Conservation (phyloP, 768 basidiomycete genomes). For the Daedaleopsis sinensis region DNA sequence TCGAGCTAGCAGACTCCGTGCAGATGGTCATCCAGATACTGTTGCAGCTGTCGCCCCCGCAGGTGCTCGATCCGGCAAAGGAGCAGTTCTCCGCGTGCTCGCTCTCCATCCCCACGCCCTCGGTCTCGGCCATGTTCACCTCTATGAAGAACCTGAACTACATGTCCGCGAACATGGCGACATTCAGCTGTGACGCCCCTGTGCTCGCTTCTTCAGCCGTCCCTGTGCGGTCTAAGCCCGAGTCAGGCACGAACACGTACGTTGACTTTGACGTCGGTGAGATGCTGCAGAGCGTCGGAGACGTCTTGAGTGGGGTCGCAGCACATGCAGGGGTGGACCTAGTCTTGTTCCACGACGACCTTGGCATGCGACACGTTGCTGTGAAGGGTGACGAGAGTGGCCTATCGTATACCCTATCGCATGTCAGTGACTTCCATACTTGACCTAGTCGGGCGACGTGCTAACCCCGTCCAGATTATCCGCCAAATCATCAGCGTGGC, state of each 20-base stretch:
- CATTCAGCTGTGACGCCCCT: conserved; percentile 39
- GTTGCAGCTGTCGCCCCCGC: conserved; percentile 86
- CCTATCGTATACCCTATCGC: conserved; percentile 76
- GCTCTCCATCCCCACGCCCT: conserved; percentile 83
- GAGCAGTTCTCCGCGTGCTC: conserved; percentile 93
- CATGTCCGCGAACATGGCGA: conserved; percentile 81
- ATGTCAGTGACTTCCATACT: conserved; percentile 59
- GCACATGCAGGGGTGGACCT: conserved; percentile 87
- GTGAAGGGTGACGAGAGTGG: conserved; percentile 87
- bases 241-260: conserved; percentile 13
- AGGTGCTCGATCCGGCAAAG: conserved; percentile 89
- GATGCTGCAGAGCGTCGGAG: conserved; percentile 85
- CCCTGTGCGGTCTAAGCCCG: conserved; percentile 2
- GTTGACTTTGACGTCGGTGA: conserved; percentile 90
- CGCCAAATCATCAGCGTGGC: conserved; percentile 79
- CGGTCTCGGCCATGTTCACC: conserved; percentile 86
- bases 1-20: conserved; percentile 89
- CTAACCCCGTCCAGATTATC: conserved; percentile 57
- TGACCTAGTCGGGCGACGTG: conserved; percentile 1
- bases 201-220: conserved; percentile 11
- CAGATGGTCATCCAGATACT: conserved; percentile 92
- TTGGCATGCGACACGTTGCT: conserved; percentile 82
- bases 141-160: conserved; percentile 94
- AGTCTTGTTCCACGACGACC: conserved; percentile 88
- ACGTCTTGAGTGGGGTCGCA: conserved; percentile 82